Percentiles rank a stretch among this genome's conserved stretches.
Evolutionary conservation across 345 rosid species (phyloP).

Genomic region (Citropsis articulata): DNA sequence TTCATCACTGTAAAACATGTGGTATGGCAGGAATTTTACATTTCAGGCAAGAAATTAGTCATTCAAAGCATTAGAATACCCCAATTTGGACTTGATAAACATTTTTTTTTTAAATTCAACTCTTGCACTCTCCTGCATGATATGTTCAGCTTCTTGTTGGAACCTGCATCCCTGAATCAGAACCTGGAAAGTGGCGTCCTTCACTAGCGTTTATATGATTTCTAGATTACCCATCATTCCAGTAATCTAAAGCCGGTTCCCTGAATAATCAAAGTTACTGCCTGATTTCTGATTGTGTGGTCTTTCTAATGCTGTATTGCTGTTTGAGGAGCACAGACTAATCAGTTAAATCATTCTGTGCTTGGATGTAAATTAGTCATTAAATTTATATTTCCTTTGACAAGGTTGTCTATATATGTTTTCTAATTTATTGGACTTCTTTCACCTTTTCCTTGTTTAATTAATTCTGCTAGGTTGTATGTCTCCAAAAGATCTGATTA

Average conservation of each 20-base stretch:
- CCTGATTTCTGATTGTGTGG: not conserved
- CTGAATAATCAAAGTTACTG: not conserved
- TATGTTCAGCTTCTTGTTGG: not conserved
- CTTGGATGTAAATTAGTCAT: not conserved
- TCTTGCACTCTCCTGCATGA: not conserved
- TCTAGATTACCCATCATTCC: not conserved
- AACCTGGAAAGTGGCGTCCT: not conserved
- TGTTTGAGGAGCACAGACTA: not conserved
- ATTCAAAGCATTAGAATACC: not conserved
- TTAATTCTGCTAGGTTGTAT: slow-evolving; percentile 22
- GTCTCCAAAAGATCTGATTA: slow-evolving; percentile 41
- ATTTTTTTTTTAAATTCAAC: not conserved
- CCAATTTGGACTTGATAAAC: not conserved
- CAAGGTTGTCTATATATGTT: not conserved
- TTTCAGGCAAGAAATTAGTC: not conserved
- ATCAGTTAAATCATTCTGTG: not conserved
- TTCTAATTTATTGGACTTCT: not conserved
- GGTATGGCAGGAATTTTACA: not conserved
- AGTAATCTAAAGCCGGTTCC: not conserved
- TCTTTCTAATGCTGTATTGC: not conserved
- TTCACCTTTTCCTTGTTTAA: not conserved
- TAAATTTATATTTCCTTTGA: not conserved
- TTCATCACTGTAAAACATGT: not conserved
- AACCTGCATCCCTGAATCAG: not conserved
- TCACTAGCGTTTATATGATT: not conserved